Evolutionary conservation across 2,329 filamentous ascomycete genomes (phyloP), one percentile per base, ranked within the genome.

Genomic region (Ambrosiella beaveri): DNA sequence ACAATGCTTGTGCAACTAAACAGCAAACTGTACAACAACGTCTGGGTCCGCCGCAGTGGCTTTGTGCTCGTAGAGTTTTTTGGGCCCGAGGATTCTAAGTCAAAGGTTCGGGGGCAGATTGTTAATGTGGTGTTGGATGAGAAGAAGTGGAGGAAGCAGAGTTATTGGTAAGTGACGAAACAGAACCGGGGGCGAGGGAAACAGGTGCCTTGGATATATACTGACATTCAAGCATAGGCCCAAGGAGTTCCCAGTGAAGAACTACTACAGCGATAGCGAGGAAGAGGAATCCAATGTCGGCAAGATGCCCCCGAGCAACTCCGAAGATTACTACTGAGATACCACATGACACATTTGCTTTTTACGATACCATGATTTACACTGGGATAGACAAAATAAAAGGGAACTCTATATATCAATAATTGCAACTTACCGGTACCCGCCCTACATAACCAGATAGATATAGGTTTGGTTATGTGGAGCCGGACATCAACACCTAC

Each of bases 51-150:
- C 70, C 82, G 88, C 15, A 86, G 89, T 37, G 88, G 88, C 0
- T 97, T 84, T 69, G 89, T 96, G 37, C 72, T 97, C 9, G 77
- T 95, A 12, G 86, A 97, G 63, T 65, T 74, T 13, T 84, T 80
- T 27, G 75, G 76, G 37, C 74, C 78, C 1, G 74, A 83, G 41
- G 80, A 82, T 36, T 80, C 82, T 56, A 83, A 85, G 50, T 88
- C 88, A 65, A 89, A 88, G 68, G 79, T 95, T 11, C 77, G 80
- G 56, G 93, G 91, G 12, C 88, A 95, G 69, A 96, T 98, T 65
- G 77, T 95, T 64, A 96, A 96, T 66, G 81, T 97, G 40, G 89
- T 97, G 41, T 77, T 88, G 41, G 88, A 96, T 66, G 90, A 96
- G 73, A 94, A 88, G 71, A 76, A 77, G 49, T 98, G 93, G 93